phyloP scores from a whole-genome alignment of 306 rosid genomes.

The Begonia peltatifolia region DNA sequence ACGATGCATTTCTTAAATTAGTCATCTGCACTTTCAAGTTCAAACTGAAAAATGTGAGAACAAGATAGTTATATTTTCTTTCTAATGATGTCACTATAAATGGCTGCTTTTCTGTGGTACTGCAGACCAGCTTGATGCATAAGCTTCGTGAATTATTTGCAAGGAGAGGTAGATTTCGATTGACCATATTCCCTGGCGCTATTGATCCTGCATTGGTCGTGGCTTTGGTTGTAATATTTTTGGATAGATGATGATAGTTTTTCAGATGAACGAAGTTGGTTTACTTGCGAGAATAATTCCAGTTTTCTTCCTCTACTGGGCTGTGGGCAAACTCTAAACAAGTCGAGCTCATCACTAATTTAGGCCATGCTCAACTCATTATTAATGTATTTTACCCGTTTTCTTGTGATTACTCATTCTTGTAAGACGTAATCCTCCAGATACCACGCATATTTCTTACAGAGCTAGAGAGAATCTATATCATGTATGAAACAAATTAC shows the following conservation, averaged over 20 bases:
- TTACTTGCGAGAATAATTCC: no score
- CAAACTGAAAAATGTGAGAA: not conserved
- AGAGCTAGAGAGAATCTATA: no score
- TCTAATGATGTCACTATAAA: not conserved
- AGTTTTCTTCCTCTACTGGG: no score
- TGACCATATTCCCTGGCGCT: conserved; percentile 57
- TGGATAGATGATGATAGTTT: conserved; percentile 25
- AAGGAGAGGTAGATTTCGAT: conserved; percentile 55
- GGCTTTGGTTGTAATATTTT: conserved; percentile 58
- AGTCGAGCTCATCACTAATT: no score
- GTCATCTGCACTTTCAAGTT: not conserved
- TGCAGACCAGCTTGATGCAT: conserved; percentile 87
- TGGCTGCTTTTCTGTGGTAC: not conserved
- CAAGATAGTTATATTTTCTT: not conserved
- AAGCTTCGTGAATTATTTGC: conserved; percentile 52
- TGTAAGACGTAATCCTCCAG: no score
- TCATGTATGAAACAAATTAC: no score
- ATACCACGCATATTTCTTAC: no score
- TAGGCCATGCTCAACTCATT: no score
- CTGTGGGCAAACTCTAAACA: no score
- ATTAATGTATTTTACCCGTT: no score
- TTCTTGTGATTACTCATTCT: no score
- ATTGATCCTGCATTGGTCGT: conserved; percentile 37
- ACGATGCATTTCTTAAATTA: not conserved
- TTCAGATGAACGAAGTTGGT: no score